Evolutionary conservation across 2,329 filamentous ascomycete species (phyloP), one percentile per base, ranked within the genome.

Genomic region (Aspergillus chevalieri): DNA sequence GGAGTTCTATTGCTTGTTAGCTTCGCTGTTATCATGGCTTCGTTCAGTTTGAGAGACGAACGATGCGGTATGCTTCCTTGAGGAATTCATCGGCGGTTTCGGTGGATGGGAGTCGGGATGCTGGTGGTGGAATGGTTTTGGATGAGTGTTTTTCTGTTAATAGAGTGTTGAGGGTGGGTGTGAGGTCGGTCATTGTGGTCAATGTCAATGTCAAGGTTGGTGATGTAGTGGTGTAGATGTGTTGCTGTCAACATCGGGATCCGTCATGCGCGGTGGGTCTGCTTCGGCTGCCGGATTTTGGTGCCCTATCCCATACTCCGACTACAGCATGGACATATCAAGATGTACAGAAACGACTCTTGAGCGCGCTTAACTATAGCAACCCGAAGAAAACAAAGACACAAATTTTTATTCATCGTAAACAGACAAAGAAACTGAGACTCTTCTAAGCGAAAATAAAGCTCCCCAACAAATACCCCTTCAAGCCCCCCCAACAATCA

Each of bases 61-160:
- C 91, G 69, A 97, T 96, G 66, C 86, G 83, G 72, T 95, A 93
- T 47, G 93, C 93, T 72, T 97, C 92, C 65, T 92, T 90, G 30
- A 97, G 76, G 66, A 97, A 98, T 61, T 87, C 86, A 66, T 96
- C 88, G 46, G 93, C 79, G 2, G 63, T 66, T 50, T 67, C 57
- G 24, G 63, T 60, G 22, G 58, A 57, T 15, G 59, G 57, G 2
- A 45, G 48, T 33, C 48, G 53, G 12, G 47, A 46, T 48, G 52
- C 44, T 43, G 47, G 47, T 64, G 61, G 43, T 65, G 64, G 46
- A 69, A 60, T 51, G 65, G 65, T 53, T 69, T 74, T 9, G 62
- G 63, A 52, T 50, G 47, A 53, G 65, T 48, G 66, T 47, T 61
- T 56, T 45, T 58, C 52, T 28, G 52, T 60, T 9, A 74, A 61